Percentiles rank a stretch among this genome's conserved stretches.
Evolutionary conservation across 441 rosid genomes (phyloP).

Genomic region (Pelargonium myrrhifolium): DNA sequence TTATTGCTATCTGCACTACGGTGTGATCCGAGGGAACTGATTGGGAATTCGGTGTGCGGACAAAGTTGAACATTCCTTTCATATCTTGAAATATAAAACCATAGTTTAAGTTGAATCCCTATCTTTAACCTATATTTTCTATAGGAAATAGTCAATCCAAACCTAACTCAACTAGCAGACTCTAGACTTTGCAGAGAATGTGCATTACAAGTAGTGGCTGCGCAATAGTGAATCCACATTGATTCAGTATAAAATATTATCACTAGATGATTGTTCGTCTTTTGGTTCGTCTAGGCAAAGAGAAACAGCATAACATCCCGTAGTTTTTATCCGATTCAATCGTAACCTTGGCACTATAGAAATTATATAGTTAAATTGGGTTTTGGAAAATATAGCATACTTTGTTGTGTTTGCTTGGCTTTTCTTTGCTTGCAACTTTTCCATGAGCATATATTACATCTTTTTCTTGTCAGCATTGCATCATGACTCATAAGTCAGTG

Average conservation of each 20-base stretch:
- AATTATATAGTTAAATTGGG: too few relatives aligned
- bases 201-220: constrained; percentile 12
- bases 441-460: neutral
- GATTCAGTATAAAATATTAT: neutral
- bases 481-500: neutral
- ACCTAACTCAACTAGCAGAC: constrained; percentile 28
- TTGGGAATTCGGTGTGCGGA: neutral
- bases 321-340: too few relatives aligned
- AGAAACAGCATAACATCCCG: too few relatives aligned
- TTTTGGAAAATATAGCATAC: neutral
- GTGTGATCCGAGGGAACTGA: neutral
- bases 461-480: neutral
- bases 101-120: neutral
- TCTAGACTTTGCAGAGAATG: constrained; percentile 26
- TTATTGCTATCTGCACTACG: neutral
- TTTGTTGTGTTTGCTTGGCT: neutral
- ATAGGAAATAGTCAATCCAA: constrained; percentile 19
- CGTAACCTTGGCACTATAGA: too few relatives aligned
- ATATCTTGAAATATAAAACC: too few relatives aligned
- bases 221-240: neutral
- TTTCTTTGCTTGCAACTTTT: neutral
- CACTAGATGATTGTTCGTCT: neutral
- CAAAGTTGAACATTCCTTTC: too few relatives aligned
- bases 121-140: neutral
- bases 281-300: too few relatives aligned